Evolutionary conservation across 202 grass and related monocot species (phyloP), one percentile per base, ranked within the genome.

Genomic region (Sporobolus alterniflorus): DNA sequence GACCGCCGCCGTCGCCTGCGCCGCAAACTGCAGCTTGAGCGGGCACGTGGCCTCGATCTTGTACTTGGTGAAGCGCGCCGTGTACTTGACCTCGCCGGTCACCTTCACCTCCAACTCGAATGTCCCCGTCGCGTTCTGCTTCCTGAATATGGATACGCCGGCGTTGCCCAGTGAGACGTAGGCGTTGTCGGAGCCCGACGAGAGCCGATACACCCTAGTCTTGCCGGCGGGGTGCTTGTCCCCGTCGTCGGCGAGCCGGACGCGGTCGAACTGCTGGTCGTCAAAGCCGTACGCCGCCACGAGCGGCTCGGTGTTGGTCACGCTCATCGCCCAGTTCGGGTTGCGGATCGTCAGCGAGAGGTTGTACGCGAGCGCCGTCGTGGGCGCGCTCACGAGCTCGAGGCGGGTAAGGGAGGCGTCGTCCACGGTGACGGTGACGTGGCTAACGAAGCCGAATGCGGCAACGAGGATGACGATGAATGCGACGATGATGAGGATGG

Each of bases 21-120:
- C 12, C 36, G 49, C 34, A 9, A 78, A 57, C 69, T 74, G 76
- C 11, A 80, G 76, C 60, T 59, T 66, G 39, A 86, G 76, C 59
- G 76, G 76, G 69, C 84, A 80, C 0, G 47, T 48, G 1, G 60
- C 84, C 9, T 21, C 34, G 22, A 80, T 0, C 28, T 67, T 47
- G 60, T 76, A 80, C 76, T 74, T 80, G 60, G 76, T 74, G 16
- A 0, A 1, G 3, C 52, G 50, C n/a, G 30, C 17, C 71, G 54
- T 39, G 63, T 82, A 87, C n/a, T 2, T 31, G 40, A 87, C 42
- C 78, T 68, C 3, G 0, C 78, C 77, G 3, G 12, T 16, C 0
- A 92, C 0, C 13, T 28, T 31, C 16, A 92, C 67, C 75, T 77
- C 80, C 20, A 92, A 71, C 36, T 84, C 8, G 48, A 92, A 89